Evolutionary conservation across 2,329 filamentous ascomycete species (phyloP), one percentile per base, ranked within the genome.

Genomic region (Aspergillus luchuensis): DNA sequence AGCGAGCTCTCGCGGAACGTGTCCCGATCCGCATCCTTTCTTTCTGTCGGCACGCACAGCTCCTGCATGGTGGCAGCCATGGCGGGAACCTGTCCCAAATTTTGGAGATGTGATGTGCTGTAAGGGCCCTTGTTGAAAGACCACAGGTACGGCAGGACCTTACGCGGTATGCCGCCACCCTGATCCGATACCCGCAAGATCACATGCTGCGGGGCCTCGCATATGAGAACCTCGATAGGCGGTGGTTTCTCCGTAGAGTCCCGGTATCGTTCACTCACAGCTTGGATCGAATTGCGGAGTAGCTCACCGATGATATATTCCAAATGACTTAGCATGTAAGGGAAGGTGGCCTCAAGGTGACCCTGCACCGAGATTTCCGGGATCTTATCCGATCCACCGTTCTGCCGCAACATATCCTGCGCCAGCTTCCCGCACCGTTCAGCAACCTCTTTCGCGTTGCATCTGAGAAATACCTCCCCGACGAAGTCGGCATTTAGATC

Each of bases 271-370:
- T 97, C 94, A 62, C 96, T 89, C 39, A 95, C 88, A 19, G 93
- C 93, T 77, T 98, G 93, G 15, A 99, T 91, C 0, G 92, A 96
- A 78, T 99, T 99, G 39, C 95, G 89, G 23, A 99, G 83, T 21
- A 99, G 87, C 79, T 99, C 95, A 55, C 95, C 93, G 59, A 99
- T 86, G 69, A 99, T 97, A 78, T 99, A 99, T 78, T 99, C 94
- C 55, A 99, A 85, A 74, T 98, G 95, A 72, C 89, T 95, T 55
- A 97, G 85, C 65, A 99, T 98, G 72, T 97, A 99, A 1, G 96
- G 95, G 72, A 99, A 99, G 33, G 89, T 96, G 4, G 93, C 93
- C 30, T 91, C 87, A 2, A 95, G 82, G 72, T 99, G 92, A 21
- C 96, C 95, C 63, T 90, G 85, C 59, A 99, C 83, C 50, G 85